Base-by-base conservation (phyloP, 2,329 filamentous ascomycete genomes). In the Talaromyces pinophilus region DNA sequence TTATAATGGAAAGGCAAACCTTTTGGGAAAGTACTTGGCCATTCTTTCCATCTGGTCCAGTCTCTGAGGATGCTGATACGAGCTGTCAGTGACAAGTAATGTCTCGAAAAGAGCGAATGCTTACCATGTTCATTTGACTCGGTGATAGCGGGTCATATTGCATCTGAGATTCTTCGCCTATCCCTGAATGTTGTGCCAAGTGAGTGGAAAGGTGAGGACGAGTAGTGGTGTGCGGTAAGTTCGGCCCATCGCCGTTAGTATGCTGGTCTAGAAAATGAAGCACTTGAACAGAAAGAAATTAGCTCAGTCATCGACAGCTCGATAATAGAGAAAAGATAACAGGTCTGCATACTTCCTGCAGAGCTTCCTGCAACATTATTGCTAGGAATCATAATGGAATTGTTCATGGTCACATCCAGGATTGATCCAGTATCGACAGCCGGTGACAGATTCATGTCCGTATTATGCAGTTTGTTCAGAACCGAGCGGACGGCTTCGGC, bases 11-110 rank as follows among this genome's bases (percentile, higher is more conserved):
- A 62, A 62, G 5, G 60, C 30, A 40, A 62, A 52, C 17, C 35
- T 62, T 40, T 62, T 62, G 2, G 60, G 60, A 35, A 62, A 62
- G 19, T 62, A 62, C 28, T 38, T 62, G n/a, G 30, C 35, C 30
- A 62, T 62, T 28, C 60, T 38, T 38, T 62, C 44, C 46, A 62
- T 17, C 33, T 62, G 60, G 10, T 52, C 60, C 15, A 19, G 30
- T 40, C 60, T 52, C 19, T 62, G 60, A 3, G 52, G 52, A 55
- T 55, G 28, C 46, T 50, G 44, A 22, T 19, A 40, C 13, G n/a
- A 38, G 19, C n/a, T 35, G 10, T 62, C 17, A 62, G 60, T 25
- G 19, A 28, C 2, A 22, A 38, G 10, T 13, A 35, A 48, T 61
- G 7, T 35, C 1, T 33, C 28, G n/a, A 19, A n/a, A 19, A 55